phyloP scores from a whole-genome alignment of 352 stramenopile species.

The Pythium sp. region DNA sequence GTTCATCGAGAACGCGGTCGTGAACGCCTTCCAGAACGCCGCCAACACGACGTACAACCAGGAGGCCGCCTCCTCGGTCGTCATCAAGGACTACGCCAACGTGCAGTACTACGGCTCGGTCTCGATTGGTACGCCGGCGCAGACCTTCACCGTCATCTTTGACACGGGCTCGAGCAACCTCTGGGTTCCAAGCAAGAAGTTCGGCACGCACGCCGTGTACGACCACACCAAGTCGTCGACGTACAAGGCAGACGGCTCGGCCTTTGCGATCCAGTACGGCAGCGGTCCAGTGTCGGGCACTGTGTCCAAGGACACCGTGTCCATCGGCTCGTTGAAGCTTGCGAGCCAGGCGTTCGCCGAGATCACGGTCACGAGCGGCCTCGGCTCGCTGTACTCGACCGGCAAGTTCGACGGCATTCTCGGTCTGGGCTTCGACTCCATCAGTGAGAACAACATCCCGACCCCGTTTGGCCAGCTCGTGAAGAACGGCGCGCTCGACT shows the following conservation, averaged over 20 bases:
- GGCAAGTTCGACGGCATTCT: constrained; percentile 99
- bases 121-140: constrained; percentile 86
- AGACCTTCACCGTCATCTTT: constrained; percentile 95
- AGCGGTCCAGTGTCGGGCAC: constrained; percentile 90
- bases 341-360: constrained; percentile 91
- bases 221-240: constrained; percentile 81
- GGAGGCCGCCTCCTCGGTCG: constrained; percentile 28
- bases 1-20: constrained; percentile 31
- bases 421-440: constrained; percentile 93
- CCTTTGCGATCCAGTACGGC: constrained; percentile 96
- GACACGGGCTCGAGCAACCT: constrained; percentile 97
- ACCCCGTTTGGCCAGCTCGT: constrained; percentile 95
- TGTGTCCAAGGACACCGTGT: constrained; percentile 87
- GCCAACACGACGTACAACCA: constrained; percentile 8
- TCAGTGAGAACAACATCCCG: constrained; percentile 90
- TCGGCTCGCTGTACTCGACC: constrained; percentile 93
- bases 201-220: constrained; percentile 81
- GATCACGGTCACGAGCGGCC: constrained; percentile 93
- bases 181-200: constrained; percentile 91
- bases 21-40: constrained; percentile 11
- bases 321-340: constrained; percentile 62
- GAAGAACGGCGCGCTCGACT: constrained; percentile 80
- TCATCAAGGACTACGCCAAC: constrained; percentile 90
- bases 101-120: constrained; percentile 94
- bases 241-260: constrained; percentile 90